Evolutionary conservation across 192 early-diverging fungal genomes (phyloP).

Genomic region (Rhizoclosmatium sp.): DNA sequence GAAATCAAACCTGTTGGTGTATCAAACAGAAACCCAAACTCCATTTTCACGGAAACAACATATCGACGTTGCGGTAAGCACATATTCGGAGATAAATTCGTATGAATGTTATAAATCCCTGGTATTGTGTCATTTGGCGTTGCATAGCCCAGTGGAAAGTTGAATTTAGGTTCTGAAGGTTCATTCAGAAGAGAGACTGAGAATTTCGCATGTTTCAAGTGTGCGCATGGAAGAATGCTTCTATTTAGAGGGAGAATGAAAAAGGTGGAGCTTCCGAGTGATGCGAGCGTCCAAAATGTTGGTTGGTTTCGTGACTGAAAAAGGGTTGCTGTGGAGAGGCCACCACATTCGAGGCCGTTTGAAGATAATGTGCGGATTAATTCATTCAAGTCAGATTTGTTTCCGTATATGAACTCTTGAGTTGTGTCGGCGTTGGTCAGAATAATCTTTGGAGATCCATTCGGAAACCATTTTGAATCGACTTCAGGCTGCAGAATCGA

Average conservation of each 20-base stretch:
- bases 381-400: no score
- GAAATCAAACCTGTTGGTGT: background rate
- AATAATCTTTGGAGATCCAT: no score
- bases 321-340: background rate
- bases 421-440: no score
- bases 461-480: background rate
- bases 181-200: background rate
- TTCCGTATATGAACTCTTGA: no score
- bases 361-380: no score
- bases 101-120: background rate
- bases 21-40: background rate
- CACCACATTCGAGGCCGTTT: background rate
- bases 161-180: background rate
- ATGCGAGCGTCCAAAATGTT: background rate
- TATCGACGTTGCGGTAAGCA: background rate
- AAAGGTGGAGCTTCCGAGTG: background rate
- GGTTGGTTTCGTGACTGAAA: background rate
- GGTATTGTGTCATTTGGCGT: background rate
- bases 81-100: background rate
- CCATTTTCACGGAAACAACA: background rate
- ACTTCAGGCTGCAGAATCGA: background rate
- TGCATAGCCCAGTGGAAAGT: background rate
- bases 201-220: background rate
- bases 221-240: background rate
- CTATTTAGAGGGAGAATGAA: background rate